A percentile compares a stretch with the other conserved stretches of the same genome.
phyloP scores from a whole-genome alignment of 176 grass and related monocot genomes.

The Otatea glauca region DNA sequence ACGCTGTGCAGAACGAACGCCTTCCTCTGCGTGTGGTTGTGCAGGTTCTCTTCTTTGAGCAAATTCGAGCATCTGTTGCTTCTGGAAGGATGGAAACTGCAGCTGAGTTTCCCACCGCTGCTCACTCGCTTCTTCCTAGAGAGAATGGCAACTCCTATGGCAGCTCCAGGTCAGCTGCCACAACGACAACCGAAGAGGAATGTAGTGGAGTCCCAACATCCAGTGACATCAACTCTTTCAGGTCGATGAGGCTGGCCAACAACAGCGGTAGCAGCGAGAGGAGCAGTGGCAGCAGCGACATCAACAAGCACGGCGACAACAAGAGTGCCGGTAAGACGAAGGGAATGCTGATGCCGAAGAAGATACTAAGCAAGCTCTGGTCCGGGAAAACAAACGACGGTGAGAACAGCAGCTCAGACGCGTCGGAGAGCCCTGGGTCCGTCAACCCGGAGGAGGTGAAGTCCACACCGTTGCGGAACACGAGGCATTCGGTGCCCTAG shows the following conservation, averaged over 20 bases:
- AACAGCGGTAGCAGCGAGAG: slow-evolving; percentile 68
- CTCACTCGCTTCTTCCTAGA: slow-evolving; percentile 61
- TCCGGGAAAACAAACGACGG: slow-evolving; percentile 63
- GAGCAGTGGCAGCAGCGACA: slow-evolving; percentile 67
- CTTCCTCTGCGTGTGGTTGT: slow-evolving; percentile 94
- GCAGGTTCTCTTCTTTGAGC: slow-evolving; percentile 95
- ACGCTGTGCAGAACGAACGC: slow-evolving; percentile 90
- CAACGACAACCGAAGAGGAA: slow-evolving; percentile 78
- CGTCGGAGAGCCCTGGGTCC: slow-evolving; percentile 82
- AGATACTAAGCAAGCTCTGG: slow-evolving; percentile 93
- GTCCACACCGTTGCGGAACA: slow-evolving; percentile 69
- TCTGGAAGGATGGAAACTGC: slow-evolving; percentile 35
- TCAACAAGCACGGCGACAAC: slow-evolving; percentile 60
- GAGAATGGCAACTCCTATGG: slow-evolving; percentile 87
- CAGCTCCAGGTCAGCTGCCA: slow-evolving; percentile 87
- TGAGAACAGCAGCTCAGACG: slow-evolving; percentile 84
- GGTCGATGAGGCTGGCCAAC: slow-evolving; percentile 59
- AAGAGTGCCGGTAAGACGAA: slow-evolving; percentile 57
- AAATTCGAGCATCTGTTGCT: slow-evolving; percentile 51
- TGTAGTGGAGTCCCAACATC: slow-evolving; percentile 58
- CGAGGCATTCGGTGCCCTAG: slow-evolving; percentile 60
- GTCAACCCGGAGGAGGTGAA: slow-evolving; percentile 68
- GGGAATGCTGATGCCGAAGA: slow-evolving; percentile 77
- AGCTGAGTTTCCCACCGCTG: slow-evolving; percentile 47
- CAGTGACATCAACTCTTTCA: slow-evolving; percentile 65